Conservation (phyloP, 345 rosid genomes). For the Pistacia atlantica region DNA sequence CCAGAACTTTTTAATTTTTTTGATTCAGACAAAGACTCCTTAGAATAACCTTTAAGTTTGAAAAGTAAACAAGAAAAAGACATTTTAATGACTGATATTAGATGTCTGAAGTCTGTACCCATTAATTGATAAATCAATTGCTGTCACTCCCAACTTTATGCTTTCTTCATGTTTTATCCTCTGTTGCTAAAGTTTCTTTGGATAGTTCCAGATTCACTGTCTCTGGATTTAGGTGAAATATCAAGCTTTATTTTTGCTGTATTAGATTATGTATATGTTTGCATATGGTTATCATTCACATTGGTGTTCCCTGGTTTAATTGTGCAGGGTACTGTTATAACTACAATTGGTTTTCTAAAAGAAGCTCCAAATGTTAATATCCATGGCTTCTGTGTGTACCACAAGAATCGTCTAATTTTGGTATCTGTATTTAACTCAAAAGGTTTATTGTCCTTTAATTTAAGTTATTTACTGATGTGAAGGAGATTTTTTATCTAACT, state of each 20-base stretch:
- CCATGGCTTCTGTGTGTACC: slow-evolving; percentile 87
- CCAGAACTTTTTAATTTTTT: too few species aligned
- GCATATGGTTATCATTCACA: background rate
- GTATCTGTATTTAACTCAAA: slow-evolving; percentile 36
- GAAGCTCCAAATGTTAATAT: slow-evolving; percentile 78
- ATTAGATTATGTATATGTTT: background rate
- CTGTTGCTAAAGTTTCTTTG: background rate
- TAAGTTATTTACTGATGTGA: background rate
- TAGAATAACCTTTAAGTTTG: too few species aligned
- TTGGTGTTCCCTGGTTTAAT: slow-evolving; percentile 19
- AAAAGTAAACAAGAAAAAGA: too few species aligned
- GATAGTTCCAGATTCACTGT: background rate
- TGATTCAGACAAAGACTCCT: too few species aligned
- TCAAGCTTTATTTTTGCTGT: background rate
- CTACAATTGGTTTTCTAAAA: slow-evolving; percentile 91
- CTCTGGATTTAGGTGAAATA: background rate
- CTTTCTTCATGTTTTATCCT: background rate
- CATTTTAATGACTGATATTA: too few species aligned
- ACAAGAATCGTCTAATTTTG: slow-evolving; percentile 90
- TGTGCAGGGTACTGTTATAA: slow-evolving; percentile 69
- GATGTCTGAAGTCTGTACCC: background rate
- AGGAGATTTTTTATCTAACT: background rate
- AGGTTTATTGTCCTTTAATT: background rate
- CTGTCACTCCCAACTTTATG: background rate
- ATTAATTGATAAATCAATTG: too few species aligned